Evolutionary conservation across 2,329 filamentous ascomycete genomes (phyloP).

Genomic region (Gliomastix tumulicola): DNA sequence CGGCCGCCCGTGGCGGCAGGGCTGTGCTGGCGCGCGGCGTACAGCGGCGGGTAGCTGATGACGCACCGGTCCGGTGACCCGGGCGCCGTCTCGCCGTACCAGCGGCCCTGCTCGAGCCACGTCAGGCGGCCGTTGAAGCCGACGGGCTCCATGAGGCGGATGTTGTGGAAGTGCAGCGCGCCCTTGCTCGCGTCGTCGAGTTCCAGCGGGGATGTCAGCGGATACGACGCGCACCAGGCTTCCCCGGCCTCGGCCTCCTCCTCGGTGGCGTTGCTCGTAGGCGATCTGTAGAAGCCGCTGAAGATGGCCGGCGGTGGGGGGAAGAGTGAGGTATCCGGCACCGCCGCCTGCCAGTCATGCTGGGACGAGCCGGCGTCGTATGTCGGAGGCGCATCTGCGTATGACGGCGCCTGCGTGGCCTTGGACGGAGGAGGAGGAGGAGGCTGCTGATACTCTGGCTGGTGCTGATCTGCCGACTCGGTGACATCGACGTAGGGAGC

Average conservation of each 20-base stretch:
- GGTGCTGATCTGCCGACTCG: slow-evolving; percentile 67
- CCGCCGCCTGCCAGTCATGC: slow-evolving; percentile 65
- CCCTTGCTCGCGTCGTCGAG: slow-evolving; percentile 36
- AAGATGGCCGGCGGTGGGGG: slow-evolving; percentile 67
- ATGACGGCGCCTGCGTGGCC: no score
- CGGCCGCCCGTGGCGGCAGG: slow-evolving; percentile 33
- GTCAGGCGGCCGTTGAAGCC: slow-evolving; percentile 39
- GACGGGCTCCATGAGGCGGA: slow-evolving; percentile 45
- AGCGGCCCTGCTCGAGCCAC: slow-evolving; percentile 41
- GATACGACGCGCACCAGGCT: slow-evolving; percentile 56
- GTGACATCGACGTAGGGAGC: no score
- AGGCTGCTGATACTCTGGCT: slow-evolving; percentile 47
- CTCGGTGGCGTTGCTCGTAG: slow-evolving; percentile 61
- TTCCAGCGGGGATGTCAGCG: slow-evolving; percentile 46
- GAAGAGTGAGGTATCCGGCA: slow-evolving; percentile 66
- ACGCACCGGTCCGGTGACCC: slow-evolving; percentile 55
- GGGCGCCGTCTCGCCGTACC: slow-evolving; percentile 33
- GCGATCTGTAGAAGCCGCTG: slow-evolving; percentile 55
- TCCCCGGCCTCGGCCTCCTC: slow-evolving; percentile 58
- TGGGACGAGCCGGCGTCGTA: slow-evolving; percentile 19
- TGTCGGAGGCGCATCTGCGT: slow-evolving; percentile 4
- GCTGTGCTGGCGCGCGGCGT: slow-evolving; percentile 52
- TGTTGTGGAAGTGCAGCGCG: slow-evolving; percentile 42
- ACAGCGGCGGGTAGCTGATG: slow-evolving; percentile 62
- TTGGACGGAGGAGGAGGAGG: slow-evolving; percentile 21